A percentile compares a stretch with the other conserved stretches of the same genome.
phyloP scores from a whole-genome alignment of 345 rosid genomes.

The Stellera chamaejasme region DNA sequence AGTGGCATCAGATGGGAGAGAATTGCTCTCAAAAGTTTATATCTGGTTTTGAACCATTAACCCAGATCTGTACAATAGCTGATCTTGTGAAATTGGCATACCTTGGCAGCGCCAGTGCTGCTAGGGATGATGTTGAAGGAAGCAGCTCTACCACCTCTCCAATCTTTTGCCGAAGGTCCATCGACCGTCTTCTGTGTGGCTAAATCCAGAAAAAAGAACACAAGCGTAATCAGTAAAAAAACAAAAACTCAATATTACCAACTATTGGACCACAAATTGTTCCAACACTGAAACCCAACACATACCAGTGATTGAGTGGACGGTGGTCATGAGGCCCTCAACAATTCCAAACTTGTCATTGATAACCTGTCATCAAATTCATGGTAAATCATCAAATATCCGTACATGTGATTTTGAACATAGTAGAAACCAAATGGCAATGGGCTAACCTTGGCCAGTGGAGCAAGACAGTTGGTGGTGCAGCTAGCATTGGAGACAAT shows the following conservation, averaged over 20 bases:
- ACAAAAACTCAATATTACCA: not conserved
- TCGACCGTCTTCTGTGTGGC: constrained; percentile 96
- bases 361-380: constrained; percentile 41
- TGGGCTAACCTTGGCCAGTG: constrained; percentile 70
- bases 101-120: constrained; percentile 96
- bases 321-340: constrained; percentile 96
- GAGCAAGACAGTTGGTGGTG: constrained; percentile 97
- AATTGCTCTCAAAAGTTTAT: not conserved
- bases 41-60: too few relatives aligned
- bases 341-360: constrained; percentile 83
- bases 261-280: not conserved
- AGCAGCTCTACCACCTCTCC: constrained; percentile 99
- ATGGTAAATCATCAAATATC: not conserved
- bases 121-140: constrained; percentile 93
- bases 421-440: not conserved
- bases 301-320: constrained; percentile 78
- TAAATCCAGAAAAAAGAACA: constrained; percentile 8
- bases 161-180: constrained; percentile 90
- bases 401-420: too few relatives aligned
- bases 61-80: not conserved
- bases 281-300: not conserved
- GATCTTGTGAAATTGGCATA: not conserved
- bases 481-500: constrained; percentile 94
- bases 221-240: not conserved
- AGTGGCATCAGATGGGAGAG: too few relatives aligned